phyloP scores from a whole-genome alignment of 345 rosid species.

The Pseudoturritis turrita region DNA sequence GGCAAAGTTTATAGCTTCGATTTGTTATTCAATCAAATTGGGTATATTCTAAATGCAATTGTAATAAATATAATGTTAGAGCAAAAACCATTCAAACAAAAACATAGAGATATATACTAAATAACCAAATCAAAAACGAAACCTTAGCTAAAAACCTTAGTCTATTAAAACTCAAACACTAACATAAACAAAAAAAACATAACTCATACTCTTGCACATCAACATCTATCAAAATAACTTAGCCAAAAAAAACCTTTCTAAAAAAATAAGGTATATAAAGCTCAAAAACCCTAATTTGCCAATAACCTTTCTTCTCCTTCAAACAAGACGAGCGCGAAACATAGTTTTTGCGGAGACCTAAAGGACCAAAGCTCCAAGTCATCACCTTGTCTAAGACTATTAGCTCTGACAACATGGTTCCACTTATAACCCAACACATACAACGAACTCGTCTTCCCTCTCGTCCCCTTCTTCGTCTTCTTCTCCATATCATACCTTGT shows the following conservation, averaged over 20 bases:
- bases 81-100: not conserved
- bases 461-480: not conserved
- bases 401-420: constrained; percentile 1
- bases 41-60: not conserved
- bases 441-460: not conserved
- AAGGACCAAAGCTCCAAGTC: constrained; percentile 10
- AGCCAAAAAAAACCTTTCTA: no score
- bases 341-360: constrained; percentile 1
- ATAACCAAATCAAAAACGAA: no score
- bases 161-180: not conserved
- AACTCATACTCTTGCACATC: no score
- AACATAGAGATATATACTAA: no score
- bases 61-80: not conserved
- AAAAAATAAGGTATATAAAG: not conserved
- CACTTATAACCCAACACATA: not conserved
- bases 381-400: not conserved
- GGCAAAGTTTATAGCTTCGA: no score
- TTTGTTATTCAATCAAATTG: no score
- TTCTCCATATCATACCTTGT: not conserved
- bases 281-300: not conserved
- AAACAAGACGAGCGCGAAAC: constrained; percentile 1
- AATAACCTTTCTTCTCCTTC: not conserved
- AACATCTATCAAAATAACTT: no score
- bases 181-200: not conserved
- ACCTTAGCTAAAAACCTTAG: not conserved